Percentiles rank a stretch among this genome's conserved stretches.
phyloP scores from a whole-genome alignment of 148 eudicot species.

The Cornus suecica region DNA sequence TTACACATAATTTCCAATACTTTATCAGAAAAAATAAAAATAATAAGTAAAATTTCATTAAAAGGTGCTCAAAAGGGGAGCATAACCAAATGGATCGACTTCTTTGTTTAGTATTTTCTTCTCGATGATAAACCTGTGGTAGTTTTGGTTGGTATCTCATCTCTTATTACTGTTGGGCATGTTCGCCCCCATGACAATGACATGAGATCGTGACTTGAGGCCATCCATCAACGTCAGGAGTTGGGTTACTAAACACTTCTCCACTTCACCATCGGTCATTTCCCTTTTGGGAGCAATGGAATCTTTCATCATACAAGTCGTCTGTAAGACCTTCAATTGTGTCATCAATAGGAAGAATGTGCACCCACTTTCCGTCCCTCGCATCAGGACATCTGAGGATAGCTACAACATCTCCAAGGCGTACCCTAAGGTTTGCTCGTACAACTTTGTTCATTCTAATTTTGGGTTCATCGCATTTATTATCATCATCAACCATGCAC shows the following conservation, averaged over 20 bases:
- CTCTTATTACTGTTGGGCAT: conserved; percentile 31
- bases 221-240: conserved; percentile 35
- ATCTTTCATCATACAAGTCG: conserved; percentile 33
- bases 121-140: no score
- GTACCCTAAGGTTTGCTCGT: conserved; percentile 32
- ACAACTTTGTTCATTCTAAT: conserved; percentile 39
- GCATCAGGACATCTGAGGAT: conserved; percentile 40
- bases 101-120: no score
- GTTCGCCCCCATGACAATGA: conserved; percentile 32
- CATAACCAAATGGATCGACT: no score
- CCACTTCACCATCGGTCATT: conserved; percentile 32
- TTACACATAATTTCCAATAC: no score
- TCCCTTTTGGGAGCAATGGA: conserved; percentile 32
- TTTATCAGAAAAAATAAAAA: no score
- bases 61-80: no score
- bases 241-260: conserved; percentile 31
- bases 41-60: no score
- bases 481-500: conserved; percentile 31
- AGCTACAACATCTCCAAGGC: conserved; percentile 36
- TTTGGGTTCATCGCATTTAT: conserved; percentile 32
- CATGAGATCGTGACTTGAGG: conserved; percentile 32
- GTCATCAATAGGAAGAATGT: conserved; percentile 40
- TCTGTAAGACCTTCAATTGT: conserved; percentile 35
- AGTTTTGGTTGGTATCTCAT: no score
- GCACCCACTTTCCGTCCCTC: conserved; percentile 34